Percentiles rank a stretch among this genome's conserved stretches.
These are phyloP conservation scores for Botrytis cinerea DNA, from an alignment of 2,329 filamentous ascomycete species.

Conservation along the genomic window DNA sequence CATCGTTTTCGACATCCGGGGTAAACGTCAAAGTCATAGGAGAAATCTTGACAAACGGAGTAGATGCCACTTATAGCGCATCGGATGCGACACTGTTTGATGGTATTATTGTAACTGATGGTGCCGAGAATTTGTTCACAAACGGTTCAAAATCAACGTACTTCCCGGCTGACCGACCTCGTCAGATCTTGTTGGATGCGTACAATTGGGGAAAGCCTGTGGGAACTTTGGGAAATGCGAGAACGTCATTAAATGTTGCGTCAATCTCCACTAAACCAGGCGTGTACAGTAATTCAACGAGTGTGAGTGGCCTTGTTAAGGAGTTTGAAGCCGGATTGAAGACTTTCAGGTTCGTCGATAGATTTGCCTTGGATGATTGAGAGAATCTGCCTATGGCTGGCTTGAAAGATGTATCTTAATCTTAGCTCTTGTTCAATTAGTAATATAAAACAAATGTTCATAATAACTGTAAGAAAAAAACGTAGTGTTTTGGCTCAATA, in stretches of 20 bases:
- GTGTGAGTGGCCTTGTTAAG: slow-evolving; percentile 42
- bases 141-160: slow-evolving; percentile 51
- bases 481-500: background rate
- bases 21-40: slow-evolving; percentile 62
- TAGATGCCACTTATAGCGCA: slow-evolving; percentile 65
- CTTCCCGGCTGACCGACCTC: slow-evolving; percentile 63
- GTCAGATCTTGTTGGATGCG: slow-evolving; percentile 62
- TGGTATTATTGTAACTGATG: slow-evolving; percentile 60
- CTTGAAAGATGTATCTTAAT: background rate
- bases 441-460: background rate
- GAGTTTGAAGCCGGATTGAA: slow-evolving; percentile 59
- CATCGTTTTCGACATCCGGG: slow-evolving; percentile 51
- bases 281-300: slow-evolving; percentile 10
- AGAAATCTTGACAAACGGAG: slow-evolving; percentile 55
- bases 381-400: background rate
- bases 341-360: slow-evolving; percentile 65
- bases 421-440: background rate
- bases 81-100: slow-evolving; percentile 65
- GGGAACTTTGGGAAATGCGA: slow-evolving; percentile 39
- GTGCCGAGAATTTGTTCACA: slow-evolving; percentile 55
- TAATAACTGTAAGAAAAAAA: background rate
- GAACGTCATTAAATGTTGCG: background rate
- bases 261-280: background rate
- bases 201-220: slow-evolving; percentile 73
- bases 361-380: slow-evolving; percentile 58